Conservation (phyloP, 2,329 filamentous ascomycete species). For the Xylaria polymorpha region DNA sequence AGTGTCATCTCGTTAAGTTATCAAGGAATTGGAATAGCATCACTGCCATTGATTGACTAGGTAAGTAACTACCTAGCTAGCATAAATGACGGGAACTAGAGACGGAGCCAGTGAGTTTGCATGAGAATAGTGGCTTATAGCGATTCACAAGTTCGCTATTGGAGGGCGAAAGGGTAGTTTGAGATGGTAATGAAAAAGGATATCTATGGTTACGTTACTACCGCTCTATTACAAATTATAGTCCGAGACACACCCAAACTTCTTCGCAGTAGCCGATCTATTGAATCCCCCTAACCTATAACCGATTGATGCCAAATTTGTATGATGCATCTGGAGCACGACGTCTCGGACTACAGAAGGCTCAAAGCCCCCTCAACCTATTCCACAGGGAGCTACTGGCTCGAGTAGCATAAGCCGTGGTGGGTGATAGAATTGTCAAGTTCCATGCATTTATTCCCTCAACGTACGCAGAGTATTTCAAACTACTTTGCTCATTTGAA, state of each 20-base stretch:
- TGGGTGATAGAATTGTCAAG: constrained; percentile 63
- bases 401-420: constrained; percentile 49
- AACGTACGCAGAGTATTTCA: constrained; percentile 85
- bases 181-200: background rate
- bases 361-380: constrained; percentile 42
- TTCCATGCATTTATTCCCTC: constrained; percentile 85
- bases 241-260: background rate
- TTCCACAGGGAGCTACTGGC: constrained; percentile 60
- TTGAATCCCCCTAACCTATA: constrained; percentile 22
- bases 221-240: constrained; percentile 14
- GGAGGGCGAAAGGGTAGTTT: background rate
- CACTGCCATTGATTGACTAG: background rate
- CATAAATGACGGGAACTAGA: too few species aligned
- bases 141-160: background rate
- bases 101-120: background rate
- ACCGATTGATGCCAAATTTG: background rate
- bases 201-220: background rate
- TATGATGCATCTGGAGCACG: constrained; percentile 1
- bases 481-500: constrained; percentile 72
- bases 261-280: constrained; percentile 13
- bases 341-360: background rate
- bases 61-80: background rate
- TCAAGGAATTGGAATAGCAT: background rate
- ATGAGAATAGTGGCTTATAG: background rate
- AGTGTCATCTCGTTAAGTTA: background rate